Evolutionary conservation across 2,329 filamentous ascomycete species (phyloP), one percentile per base, ranked within the genome.

Genomic region (Trichoderma hamatum): DNA sequence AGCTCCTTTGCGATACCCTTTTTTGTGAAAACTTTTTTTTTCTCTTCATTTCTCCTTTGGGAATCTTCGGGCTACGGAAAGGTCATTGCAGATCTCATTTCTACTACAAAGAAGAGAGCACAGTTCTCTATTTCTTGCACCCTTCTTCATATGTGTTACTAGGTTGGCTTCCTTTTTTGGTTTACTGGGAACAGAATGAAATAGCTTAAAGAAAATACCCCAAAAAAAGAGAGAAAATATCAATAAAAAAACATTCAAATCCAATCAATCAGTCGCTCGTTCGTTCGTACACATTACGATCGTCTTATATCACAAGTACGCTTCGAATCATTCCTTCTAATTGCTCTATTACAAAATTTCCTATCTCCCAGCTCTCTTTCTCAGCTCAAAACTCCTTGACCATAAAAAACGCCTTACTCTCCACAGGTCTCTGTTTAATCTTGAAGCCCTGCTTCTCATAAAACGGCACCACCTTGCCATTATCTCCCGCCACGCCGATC

Each of bases 361-460:
- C 5, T 30, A 5, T 30, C 30, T 30, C 30, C 30, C 30, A 30
- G 30, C 30, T 7, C 19, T 39, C 14, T 39, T 19, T 28, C 30
- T 16, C 39, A 24, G 14, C 28, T 13, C 36, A 6, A 72, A 60
- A 67, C 68, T 82, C 81, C 72, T 74, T 78, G 67, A 82, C 80
- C 82, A 84, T 83, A 77, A 75, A 80, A 46, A 80, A 78, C 54
- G 77, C 77, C 28, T 77, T 80, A 54, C 76, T 77, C 70, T 73
- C 75, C 59, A 78, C 76, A 4, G 77, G 79, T 2, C 78, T 78
- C 5, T 77, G 75, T 70, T 78, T 74, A 10, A 83, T 73, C 68
- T 76, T 75, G 69, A 85, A 85, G 43, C 82, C 84, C 69, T 82
- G 71, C 75, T 75, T 80, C 74, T 84, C 80, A 72, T 85, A 85